Percentiles rank a stretch among this genome's conserved stretches.
Conservation (phyloP, 192 early-diverging fungal species). For the Umbelopsis isabellina region DNA sequence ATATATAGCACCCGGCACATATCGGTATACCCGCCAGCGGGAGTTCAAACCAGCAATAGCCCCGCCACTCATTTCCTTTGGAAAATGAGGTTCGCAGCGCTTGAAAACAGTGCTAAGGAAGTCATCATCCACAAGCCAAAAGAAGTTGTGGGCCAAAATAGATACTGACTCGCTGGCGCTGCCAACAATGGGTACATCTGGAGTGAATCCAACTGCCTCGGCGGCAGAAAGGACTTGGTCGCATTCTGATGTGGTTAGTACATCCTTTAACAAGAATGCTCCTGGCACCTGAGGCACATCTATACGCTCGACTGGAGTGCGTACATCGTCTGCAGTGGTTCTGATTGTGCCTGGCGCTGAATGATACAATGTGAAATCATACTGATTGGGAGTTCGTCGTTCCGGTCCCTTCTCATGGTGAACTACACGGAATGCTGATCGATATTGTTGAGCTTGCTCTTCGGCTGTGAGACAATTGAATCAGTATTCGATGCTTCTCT, state of each 20-base stretch:
- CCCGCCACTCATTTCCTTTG: conserved; percentile 47
- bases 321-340: conserved; percentile 31
- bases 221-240: conserved; percentile 58
- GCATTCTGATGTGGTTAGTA: conserved; percentile 59
- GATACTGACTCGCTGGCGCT: conserved; percentile 55
- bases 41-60: conserved; percentile 59
- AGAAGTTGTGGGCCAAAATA: conserved; percentile 66
- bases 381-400: conserved; percentile 61
- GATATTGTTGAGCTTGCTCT: conserved; percentile 37
- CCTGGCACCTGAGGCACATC: conserved; percentile 62
- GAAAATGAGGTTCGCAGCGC: conserved; percentile 53
- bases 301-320: conserved; percentile 42
- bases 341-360: conserved; percentile 58
- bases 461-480: conserved; percentile 24
- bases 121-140: conserved; percentile 68
- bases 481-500: neutral
- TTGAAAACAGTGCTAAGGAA: conserved; percentile 54
- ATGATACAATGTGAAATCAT: conserved; percentile 62
- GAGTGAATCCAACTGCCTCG: conserved; percentile 63
- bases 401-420: conserved; percentile 54
- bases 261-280: conserved; percentile 57
- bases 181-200: conserved; percentile 62
- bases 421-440: conserved; percentile 53
- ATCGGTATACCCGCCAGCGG: conserved; percentile 67
- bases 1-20: conserved; percentile 66